These are phyloP conservation scores for Monoraphidium neglectum DNA, from an alignment of 139 green algal species.

Conservation along the genomic window DNA sequence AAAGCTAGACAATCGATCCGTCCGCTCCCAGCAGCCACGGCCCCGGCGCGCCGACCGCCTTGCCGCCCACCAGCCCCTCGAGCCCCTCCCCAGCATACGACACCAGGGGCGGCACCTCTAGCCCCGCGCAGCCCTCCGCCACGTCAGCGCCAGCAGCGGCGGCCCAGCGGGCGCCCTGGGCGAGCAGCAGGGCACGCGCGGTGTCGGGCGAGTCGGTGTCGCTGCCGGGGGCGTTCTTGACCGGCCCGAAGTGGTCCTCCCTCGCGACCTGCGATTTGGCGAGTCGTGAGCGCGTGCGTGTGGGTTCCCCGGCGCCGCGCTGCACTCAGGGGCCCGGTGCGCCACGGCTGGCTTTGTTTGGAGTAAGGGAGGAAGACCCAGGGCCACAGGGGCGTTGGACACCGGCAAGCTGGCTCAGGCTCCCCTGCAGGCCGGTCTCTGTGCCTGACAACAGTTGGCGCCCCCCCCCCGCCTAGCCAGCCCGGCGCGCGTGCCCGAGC, in stretches of 20 bases:
- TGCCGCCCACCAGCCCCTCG: constrained; percentile 21
- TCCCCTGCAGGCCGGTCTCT: no score
- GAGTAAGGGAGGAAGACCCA: no score
- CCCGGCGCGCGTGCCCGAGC: no score
- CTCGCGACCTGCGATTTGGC: constrained; percentile 46
- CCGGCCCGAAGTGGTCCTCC: constrained; percentile 76
- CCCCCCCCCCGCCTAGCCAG: no score
- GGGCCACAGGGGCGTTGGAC: no score
- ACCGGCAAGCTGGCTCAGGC: no score
- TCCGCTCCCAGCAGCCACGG: no score
- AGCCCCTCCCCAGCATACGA: constrained; percentile 83
- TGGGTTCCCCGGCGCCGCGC: no score
- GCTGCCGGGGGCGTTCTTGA: constrained; percentile 86
- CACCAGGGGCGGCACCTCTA: constrained; percentile 76
- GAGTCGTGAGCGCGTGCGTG: neutral
- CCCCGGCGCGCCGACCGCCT: constrained; percentile 1
- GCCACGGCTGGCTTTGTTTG: no score
- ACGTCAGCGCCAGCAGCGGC: neutral
- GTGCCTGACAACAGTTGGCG: no score
- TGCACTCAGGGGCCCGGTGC: no score
- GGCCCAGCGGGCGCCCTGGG: constrained; percentile 65
- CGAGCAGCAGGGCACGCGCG: constrained; percentile 71
- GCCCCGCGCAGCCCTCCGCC: constrained; percentile 22
- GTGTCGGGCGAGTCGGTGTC: constrained; percentile 83
- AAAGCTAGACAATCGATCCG: no score